phyloP scores from a whole-genome alignment of 2,329 filamentous ascomycete genomes.

The Bipolaris zeicola region DNA sequence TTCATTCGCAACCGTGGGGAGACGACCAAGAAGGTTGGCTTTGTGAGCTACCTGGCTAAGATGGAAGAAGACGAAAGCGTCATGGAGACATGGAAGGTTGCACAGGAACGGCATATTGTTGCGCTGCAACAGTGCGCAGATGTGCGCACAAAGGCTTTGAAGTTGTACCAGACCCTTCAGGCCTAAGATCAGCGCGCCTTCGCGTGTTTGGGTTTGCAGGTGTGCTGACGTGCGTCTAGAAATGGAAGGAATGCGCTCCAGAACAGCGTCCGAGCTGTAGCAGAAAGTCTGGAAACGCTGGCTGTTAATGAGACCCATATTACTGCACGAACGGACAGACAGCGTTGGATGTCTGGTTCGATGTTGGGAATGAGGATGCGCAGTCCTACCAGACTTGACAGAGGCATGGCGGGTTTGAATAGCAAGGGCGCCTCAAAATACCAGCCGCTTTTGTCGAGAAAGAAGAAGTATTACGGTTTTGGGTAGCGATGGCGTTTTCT shows the following conservation, averaged over 20 bases:
- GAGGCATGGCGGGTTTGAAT: not conserved
- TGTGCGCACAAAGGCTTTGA: slow-evolving; percentile 39
- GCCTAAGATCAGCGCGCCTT: slow-evolving; percentile 5
- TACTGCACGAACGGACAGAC: not conserved
- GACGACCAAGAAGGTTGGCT: slow-evolving; percentile 54
- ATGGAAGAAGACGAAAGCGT: slow-evolving; percentile 69
- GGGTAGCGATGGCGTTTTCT: slow-evolving; percentile 15
- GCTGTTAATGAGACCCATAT: not conserved
- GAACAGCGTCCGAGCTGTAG: not conserved
- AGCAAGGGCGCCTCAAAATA: not conserved
- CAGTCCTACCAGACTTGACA: not conserved
- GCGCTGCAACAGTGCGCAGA: slow-evolving; percentile 53
- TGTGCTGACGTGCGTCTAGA: slow-evolving; percentile 10
- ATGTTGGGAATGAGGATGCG: not conserved
- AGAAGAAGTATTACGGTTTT: slow-evolving; percentile 12
- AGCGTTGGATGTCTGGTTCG: not conserved
- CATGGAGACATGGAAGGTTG: slow-evolving; percentile 64
- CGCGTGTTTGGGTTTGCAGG: slow-evolving; percentile 3
- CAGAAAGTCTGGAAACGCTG: not conserved
- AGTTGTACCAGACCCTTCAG: slow-evolving; percentile 30
- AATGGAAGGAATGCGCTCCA: not conserved
- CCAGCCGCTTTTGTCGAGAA: slow-evolving; percentile 6
- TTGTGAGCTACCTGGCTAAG: slow-evolving; percentile 64
- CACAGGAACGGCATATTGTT: slow-evolving; percentile 64
- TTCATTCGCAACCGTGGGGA: slow-evolving; percentile 63